Evolutionary conservation across 2,329 filamentous ascomycete species (phyloP), one percentile per base, ranked within the genome.

Genomic region (Myriosclerotinia curreyana): DNA sequence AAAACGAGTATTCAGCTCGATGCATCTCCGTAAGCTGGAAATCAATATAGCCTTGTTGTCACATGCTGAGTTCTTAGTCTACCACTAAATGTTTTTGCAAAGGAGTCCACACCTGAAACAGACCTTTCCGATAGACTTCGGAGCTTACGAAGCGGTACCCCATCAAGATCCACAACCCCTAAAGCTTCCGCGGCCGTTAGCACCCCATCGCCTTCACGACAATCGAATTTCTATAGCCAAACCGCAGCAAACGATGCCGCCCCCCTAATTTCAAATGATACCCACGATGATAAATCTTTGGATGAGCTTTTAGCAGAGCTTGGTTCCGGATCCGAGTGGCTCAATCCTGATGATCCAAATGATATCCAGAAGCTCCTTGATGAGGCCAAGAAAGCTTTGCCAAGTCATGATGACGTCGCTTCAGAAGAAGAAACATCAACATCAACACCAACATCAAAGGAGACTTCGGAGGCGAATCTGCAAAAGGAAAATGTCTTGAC

Each of bases 401-500:
- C 67, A 20, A n/a, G 28, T 53, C 49, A 64, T 48, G 62, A 63
- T 40, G 48, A 55, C 17, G 40, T 38, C n/a, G 22, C 46, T 60
- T 3, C 44, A 17, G 31, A 53, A 17, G 36, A 54, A 40, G 31
- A 64, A 22, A 2, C 60, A 14, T 40, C 17, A 22, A 3, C 9
- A n/a, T 40, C 46, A 22, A 2, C 60, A 14, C 34, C 17, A 22
- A 3, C 9, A n/a, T 40, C 46, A 17, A 38, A 50, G 12, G 20
- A 65, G 58, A 20, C 34, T 28, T 49, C 46, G 3, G 22, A 42
- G 31, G 17, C 51, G 8, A 14, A 52, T 14, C 3, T n/a, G 2
- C 15, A 34, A 7, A 68, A 79, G 77, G 22, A 77, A 64, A 68
- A 77, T 72, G 4, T 77, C 74, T 38, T 73, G 48, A 70, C 68